A percentile compares a stretch with the other conserved stretches of the same genome.
Evolutionary conservation across 352 stramenopile species (phyloP).

Genomic region (Pythium aquatile): DNA sequence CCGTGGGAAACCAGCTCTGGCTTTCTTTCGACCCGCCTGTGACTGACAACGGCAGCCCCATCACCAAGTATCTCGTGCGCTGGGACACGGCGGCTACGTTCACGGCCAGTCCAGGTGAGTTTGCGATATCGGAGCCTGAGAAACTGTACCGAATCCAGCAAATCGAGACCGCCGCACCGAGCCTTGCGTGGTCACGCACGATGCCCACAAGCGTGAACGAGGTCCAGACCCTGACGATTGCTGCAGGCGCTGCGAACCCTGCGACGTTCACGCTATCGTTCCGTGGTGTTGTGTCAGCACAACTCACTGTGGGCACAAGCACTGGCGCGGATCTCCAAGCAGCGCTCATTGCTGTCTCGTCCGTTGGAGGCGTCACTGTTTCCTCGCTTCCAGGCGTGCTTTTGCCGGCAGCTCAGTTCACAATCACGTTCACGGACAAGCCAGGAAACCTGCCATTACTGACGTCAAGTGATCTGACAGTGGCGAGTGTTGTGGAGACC

Average conservation of each 20-base stretch:
- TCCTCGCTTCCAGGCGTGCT: slow-evolving; percentile 28
- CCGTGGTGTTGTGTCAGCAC: slow-evolving; percentile 32
- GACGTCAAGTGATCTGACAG: neutral
- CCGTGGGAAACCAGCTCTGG: slow-evolving; percentile 70
- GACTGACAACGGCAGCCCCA: slow-evolving; percentile 63
- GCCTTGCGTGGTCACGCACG: slow-evolving; percentile 53
- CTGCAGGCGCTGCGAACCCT: neutral
- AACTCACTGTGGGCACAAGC: slow-evolving; percentile 37
- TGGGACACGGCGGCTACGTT: slow-evolving; percentile 68
- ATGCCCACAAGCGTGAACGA: slow-evolving; percentile 34
- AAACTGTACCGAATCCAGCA: slow-evolving; percentile 52
- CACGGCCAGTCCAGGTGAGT: slow-evolving; percentile 41
- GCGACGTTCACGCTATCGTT: slow-evolving; percentile 57
- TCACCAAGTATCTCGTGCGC: slow-evolving; percentile 59
- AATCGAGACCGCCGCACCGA: slow-evolving; percentile 50
- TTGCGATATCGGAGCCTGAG: slow-evolving; percentile 50
- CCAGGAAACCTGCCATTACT: slow-evolving; percentile 52
- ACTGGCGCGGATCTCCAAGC: slow-evolving; percentile 33
- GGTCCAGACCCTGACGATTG: slow-evolving; percentile 50
- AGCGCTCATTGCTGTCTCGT: slow-evolving; percentile 39
- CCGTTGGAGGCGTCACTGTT: slow-evolving; percentile 46
- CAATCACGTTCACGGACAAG: slow-evolving; percentile 57
- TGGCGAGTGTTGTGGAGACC: slow-evolving; percentile 32
- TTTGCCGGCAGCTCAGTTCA: slow-evolving; percentile 26
- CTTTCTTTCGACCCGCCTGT: slow-evolving; percentile 67